These are phyloP conservation scores for Moringa oleifera DNA, from an alignment of 345 rosid species.

Conservation along the genomic window DNA sequence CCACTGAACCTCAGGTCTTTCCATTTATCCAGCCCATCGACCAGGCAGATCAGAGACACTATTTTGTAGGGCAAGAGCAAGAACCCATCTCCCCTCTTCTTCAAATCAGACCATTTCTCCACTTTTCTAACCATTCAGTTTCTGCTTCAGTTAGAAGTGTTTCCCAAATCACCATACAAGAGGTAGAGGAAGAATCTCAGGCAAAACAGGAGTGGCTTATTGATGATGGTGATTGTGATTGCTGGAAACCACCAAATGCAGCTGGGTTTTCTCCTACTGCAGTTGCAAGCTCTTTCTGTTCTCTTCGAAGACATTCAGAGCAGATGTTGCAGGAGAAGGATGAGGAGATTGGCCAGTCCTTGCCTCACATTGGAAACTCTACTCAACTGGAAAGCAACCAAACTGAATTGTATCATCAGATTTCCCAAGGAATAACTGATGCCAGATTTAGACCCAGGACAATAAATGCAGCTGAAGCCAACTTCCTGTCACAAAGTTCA, in stretches of 20 bases:
- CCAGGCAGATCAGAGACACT: constrained; percentile 14
- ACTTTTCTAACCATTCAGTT: constrained; percentile 8
- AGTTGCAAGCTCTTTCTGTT: constrained; percentile 2
- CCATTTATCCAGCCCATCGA: constrained; percentile 6
- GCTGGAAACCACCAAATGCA: constrained; percentile 12
- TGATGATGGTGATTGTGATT: constrained; percentile 2
- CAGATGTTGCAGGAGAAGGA: constrained; percentile 4
- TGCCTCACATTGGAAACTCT: constrained; percentile 4
- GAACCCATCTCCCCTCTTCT: constrained; percentile 9
- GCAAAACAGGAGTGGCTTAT: constrained; percentile 11
- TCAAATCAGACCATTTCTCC: constrained; percentile 10
- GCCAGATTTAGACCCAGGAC: constrained; percentile 12
- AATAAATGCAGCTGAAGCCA: neutral
- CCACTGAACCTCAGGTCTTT: constrained; percentile 13
- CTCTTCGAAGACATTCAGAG: constrained; percentile 3
- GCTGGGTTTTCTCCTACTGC: neutral
- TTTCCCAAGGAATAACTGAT: constrained; percentile 2
- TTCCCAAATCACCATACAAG: constrained; percentile 18
- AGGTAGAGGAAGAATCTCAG: constrained; percentile 15
- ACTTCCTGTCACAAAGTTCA: too few relatives aligned
- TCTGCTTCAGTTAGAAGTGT: constrained; percentile 10
- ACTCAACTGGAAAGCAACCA: constrained; percentile 11
- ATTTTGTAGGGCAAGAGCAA: constrained; percentile 4
- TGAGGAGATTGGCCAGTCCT: constrained; percentile 3
- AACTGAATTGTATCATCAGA: neutral